phyloP scores from a whole-genome alignment of 1,284 basidiomycete genomes.

The Uromyces viciae-fabae region DNA sequence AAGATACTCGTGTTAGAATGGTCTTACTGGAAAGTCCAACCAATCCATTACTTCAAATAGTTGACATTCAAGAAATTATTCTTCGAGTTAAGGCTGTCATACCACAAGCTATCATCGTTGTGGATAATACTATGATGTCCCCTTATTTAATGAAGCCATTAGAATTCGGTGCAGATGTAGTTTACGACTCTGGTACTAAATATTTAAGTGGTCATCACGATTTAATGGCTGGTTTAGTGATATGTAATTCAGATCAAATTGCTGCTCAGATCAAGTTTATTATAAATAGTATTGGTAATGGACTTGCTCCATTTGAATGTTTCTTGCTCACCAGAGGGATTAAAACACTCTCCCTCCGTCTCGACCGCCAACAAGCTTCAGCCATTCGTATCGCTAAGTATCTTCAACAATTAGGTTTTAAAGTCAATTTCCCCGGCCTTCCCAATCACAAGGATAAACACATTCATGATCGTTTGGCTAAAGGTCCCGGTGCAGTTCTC shows the following conservation, averaged over 20 bases:
- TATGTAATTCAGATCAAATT: slow-evolving; percentile 84
- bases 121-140: slow-evolving; percentile 99
- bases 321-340: slow-evolving; percentile 92
- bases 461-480: slow-evolving; percentile 80
- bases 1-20: slow-evolving; percentile 71
- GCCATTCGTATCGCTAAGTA: slow-evolving; percentile 81
- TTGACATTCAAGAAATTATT: slow-evolving; percentile 77
- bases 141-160: slow-evolving; percentile 94
- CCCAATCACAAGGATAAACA: slow-evolving; percentile 76
- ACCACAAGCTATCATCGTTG: slow-evolving; percentile 75
- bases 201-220: slow-evolving; percentile 98
- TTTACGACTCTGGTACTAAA: slow-evolving; percentile 97
- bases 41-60: slow-evolving; percentile 93
- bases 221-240: slow-evolving; percentile 93
- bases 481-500: slow-evolving; percentile 87
- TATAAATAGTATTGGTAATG: slow-evolving; percentile 97
- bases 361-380: slow-evolving; percentile 87
- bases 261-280: slow-evolving; percentile 84
- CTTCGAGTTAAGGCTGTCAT: slow-evolving; percentile 74
- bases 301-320: slow-evolving; percentile 87
- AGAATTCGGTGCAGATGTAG: slow-evolving; percentile 91
- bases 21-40: slow-evolving; percentile 95
- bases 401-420: slow-evolving; percentile 80
- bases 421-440: slow-evolving; percentile 90
- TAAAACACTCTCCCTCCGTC: slow-evolving; percentile 93